These are phyloP conservation scores for Ustilago curta DNA, from an alignment of 1,284 basidiomycete genomes.

Conservation along the genomic window DNA sequence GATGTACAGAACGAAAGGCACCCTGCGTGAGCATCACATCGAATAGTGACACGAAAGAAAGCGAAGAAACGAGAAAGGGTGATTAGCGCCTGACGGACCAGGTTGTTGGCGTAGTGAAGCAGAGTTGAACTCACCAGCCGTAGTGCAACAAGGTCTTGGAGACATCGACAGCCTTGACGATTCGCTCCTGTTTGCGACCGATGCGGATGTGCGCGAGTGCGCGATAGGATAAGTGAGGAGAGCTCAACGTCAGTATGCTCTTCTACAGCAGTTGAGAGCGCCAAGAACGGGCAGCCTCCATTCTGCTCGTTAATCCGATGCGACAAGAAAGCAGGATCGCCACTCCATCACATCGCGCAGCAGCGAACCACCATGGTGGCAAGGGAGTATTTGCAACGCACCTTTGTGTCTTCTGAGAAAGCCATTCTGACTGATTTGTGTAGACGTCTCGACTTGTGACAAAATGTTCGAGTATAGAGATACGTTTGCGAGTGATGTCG, in stretches of 20 bases:
- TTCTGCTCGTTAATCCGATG: background rate
- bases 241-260: background rate
- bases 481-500: constrained; percentile 6
- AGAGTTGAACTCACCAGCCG: constrained; percentile 58
- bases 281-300: background rate
- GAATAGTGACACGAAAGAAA: background rate
- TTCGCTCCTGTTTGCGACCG: constrained; percentile 55
- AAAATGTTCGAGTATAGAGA: background rate
- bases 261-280: background rate
- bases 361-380: background rate
- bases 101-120: background rate
- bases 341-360: background rate
- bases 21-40: constrained; percentile 43
- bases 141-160: constrained; percentile 66
- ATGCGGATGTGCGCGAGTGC: background rate
- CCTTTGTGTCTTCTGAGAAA: constrained; percentile 67
- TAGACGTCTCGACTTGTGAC: no score
- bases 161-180: constrained; percentile 63
- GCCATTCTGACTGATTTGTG: constrained; percentile 41
- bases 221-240: background rate
- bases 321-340: background rate
- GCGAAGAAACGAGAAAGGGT: background rate
- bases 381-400: constrained; percentile 12
- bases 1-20: constrained; percentile 67
- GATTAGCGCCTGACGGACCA: background rate